phyloP scores from a whole-genome alignment of 2,329 filamentous ascomycete genomes.

The Colletotrichum sp. region DNA sequence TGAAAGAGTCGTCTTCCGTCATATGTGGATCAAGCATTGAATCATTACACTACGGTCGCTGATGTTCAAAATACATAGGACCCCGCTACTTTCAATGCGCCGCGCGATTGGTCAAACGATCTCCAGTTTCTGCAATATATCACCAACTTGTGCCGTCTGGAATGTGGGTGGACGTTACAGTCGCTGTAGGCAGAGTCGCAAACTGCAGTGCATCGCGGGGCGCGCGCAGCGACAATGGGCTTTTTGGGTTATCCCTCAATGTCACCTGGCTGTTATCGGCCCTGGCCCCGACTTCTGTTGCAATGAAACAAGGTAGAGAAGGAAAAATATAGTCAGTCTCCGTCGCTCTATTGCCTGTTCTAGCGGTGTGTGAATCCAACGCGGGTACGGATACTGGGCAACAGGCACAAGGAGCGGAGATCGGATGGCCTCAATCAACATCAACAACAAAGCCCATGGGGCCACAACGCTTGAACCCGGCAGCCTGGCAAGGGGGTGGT shows the following conservation, averaged over 20 bases:
- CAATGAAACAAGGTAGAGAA: background rate
- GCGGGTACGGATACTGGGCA: background rate
- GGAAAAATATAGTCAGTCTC: background rate
- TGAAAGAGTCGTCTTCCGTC: background rate
- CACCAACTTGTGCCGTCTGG: background rate
- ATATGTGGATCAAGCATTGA: background rate
- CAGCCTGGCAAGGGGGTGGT: background rate
- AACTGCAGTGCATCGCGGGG: background rate
- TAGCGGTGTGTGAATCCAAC: background rate
- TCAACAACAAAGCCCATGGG: background rate
- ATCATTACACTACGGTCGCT: background rate
- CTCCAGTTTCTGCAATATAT: conserved; percentile 8
- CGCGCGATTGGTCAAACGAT: background rate
- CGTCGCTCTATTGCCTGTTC: background rate
- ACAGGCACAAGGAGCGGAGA: background rate
- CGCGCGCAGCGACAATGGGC: background rate
- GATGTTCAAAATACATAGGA: background rate
- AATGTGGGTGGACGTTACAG: background rate
- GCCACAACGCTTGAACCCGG: background rate
- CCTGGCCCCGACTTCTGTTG: background rate
- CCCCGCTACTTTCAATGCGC: background rate
- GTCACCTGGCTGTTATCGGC: background rate
- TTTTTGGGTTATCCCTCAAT: background rate
- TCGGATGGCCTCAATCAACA: background rate
- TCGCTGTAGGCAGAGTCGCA: background rate